These are phyloP conservation scores for Camelina sativa DNA, from an alignment of 345 rosid genomes.

Conservation along the genomic window DNA sequence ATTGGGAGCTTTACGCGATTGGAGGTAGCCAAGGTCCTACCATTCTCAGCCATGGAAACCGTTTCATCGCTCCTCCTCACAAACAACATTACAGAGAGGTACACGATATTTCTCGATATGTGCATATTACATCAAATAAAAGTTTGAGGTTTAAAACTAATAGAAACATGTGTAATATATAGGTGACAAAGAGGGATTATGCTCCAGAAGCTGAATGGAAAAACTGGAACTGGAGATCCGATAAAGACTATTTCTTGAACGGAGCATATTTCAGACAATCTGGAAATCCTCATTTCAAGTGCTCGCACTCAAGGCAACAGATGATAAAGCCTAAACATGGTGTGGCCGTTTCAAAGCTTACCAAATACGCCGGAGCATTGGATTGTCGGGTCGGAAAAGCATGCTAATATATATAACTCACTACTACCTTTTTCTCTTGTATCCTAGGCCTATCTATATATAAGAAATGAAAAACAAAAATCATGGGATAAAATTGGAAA, in stretches of 20 bases:
- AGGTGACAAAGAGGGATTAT: slow-evolving; percentile 68
- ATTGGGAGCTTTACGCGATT: slow-evolving; percentile 77
- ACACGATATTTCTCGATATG: slow-evolving; percentile 11
- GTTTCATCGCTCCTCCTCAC: slow-evolving; percentile 70
- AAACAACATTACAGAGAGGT: slow-evolving; percentile 49
- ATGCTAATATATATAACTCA: slow-evolving; percentile 36
- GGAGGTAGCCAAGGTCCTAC: slow-evolving; percentile 76
- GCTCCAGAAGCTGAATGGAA: slow-evolving; percentile 56
- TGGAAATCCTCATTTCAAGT: slow-evolving; percentile 46
- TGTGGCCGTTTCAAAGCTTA: slow-evolving; percentile 34
- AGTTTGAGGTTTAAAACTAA: slow-evolving; percentile 11
- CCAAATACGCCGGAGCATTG: slow-evolving; percentile 56
- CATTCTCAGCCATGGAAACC: slow-evolving; percentile 74
- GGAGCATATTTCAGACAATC: slow-evolving; percentile 61
- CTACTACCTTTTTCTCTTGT: slow-evolving; percentile 31
- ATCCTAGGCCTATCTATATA: slow-evolving; percentile 28
- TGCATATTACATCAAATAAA: neutral
- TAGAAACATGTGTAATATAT: neutral
- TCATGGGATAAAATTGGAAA: slow-evolving; percentile 12
- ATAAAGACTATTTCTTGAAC: slow-evolving; percentile 61
- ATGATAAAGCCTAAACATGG: slow-evolving; percentile 52
- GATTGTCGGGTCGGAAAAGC: slow-evolving; percentile 42
- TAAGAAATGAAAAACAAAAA: neutral
- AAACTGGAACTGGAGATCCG: slow-evolving; percentile 73
- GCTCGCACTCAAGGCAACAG: slow-evolving; percentile 33